Evolutionary conservation across 345 rosid species (phyloP).

Genomic region (Citrus unshiu): DNA sequence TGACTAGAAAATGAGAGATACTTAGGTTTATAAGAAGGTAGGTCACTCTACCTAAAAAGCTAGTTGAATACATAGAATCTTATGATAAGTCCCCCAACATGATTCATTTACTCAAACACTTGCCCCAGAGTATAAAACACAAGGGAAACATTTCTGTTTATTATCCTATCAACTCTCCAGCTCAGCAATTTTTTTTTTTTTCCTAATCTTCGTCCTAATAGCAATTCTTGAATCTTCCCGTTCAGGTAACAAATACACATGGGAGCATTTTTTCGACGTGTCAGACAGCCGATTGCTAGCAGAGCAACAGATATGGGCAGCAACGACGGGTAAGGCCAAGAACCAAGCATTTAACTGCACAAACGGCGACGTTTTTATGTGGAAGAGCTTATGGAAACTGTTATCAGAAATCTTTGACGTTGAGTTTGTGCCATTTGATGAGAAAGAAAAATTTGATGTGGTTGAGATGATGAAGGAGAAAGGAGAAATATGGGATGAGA

Average conservation of each 20-base stretch:
- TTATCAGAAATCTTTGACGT: conserved; percentile 12
- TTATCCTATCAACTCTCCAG: no score
- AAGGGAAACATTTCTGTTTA: no score
- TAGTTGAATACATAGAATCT: no score
- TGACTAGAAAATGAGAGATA: no score
- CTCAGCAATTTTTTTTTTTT: no score
- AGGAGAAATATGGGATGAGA: conserved; percentile 22
- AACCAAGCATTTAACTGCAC: conserved; percentile 28
- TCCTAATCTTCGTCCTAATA: no score
- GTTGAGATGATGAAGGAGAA: conserved; percentile 12
- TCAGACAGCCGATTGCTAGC: conserved; percentile 16
- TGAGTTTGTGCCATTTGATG: conserved; percentile 22
- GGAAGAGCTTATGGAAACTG: conserved; percentile 25
- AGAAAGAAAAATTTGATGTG: conserved; percentile 16
- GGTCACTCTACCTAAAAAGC: no score
- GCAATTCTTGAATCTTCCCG: no score
- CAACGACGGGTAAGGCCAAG: not conserved
- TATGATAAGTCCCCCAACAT: no score
- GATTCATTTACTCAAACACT: no score
- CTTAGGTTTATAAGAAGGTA: no score
- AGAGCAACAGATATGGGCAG: conserved; percentile 29
- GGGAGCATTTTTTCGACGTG: conserved; percentile 30
- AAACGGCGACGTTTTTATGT: conserved; percentile 26
- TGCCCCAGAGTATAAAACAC: no score
- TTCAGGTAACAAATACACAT: conserved; percentile 14